Conservation (phyloP, 805 yeast genomes). For the Suhomyces xylopsoci region DNA sequence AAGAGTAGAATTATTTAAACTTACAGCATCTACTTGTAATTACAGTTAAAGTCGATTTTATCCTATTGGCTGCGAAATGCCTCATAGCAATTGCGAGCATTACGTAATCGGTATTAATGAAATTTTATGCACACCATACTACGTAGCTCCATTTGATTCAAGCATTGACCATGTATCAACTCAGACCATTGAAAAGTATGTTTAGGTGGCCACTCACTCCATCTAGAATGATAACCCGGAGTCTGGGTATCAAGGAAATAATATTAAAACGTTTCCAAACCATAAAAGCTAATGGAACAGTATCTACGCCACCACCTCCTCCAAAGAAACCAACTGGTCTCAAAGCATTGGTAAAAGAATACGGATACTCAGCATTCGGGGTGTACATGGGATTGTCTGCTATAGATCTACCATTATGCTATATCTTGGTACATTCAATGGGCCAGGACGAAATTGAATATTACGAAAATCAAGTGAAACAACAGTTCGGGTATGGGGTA, state of each 20-base stretch:
- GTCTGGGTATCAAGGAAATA: not conserved
- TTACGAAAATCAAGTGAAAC: slow-evolving; percentile 59
- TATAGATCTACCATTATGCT: slow-evolving; percentile 82
- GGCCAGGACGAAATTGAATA: slow-evolving; percentile 81
- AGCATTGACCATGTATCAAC: slow-evolving; percentile 1
- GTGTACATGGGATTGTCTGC: slow-evolving; percentile 72
- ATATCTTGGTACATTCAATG: slow-evolving; percentile 73
- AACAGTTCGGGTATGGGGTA: slow-evolving; percentile 60
- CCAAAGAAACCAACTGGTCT: slow-evolving; percentile 42
- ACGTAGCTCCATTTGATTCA: not conserved
- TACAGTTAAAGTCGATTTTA: not conserved
- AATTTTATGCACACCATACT: not conserved
- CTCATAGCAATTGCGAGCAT: not conserved
- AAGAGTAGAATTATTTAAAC: not conserved
- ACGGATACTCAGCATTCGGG: slow-evolving; percentile 89
- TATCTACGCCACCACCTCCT: slow-evolving; percentile 1
- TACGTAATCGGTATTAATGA: not conserved
- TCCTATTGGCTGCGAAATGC: not conserved
- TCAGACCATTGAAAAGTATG: slow-evolving; percentile 10
- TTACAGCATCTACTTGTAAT: not conserved
- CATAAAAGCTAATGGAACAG: slow-evolving; percentile 7
- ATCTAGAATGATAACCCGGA: not conserved
- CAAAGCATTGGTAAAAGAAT: slow-evolving; percentile 71
- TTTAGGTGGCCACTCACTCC: slow-evolving; percentile 3
- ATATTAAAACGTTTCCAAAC: slow-evolving; percentile 17